Base-by-base conservation (phyloP, 2,329 filamentous ascomycete species). In the Chrysoporthe austroafricana region DNA sequence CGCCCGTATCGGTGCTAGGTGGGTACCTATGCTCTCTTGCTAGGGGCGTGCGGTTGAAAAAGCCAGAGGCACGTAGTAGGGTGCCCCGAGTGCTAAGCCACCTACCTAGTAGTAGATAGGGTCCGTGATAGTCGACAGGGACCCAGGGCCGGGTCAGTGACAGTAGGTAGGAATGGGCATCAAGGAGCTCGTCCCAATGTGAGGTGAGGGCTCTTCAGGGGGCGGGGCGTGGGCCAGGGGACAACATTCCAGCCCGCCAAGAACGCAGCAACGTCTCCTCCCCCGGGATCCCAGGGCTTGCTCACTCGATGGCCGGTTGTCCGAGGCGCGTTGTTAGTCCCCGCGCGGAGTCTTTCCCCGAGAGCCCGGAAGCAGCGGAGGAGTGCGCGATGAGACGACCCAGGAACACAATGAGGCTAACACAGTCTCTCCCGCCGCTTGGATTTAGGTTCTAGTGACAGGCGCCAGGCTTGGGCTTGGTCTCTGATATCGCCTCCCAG, bases 311-410 rank as follows among this genome's bases (percentile, higher is more conserved):
- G 54, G 26, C 54, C 54, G 54, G 54, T 57, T 14, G 54, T 61
- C 58, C 11, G 26, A 61, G 43, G 58, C 58, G 42, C 42, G 42
- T 32, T 61, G n/a, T 21, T 61, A 61, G 39, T 14, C 42, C 42
- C 58, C 39, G 58, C 58, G 43, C 58, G 58, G 58, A 46, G 39
- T 16, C 21, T 44, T 61, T 61, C 26, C 48, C 43, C 58, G 58
- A 44, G 16, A 59, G 58, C 58, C 58, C 42, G 58, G 58, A 46
- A 36, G 58, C 58, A 61, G 58, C 43, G 58, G 58, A 43, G 58
- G 34, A 42, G 54, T 16, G 13, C 54, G 32, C 54, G 9, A 36
- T 39, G 54, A 57, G 54, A 57, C 34, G 54, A 57, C 32, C 32
- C 54, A 57, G 54, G 32, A 34, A 34, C 14, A 39, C 13, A 18